Percentiles rank a stretch among this genome's conserved stretches.
Evolutionary conservation across 129 eudicot species (phyloP).

Genomic region (Escallonia herrerae): DNA sequence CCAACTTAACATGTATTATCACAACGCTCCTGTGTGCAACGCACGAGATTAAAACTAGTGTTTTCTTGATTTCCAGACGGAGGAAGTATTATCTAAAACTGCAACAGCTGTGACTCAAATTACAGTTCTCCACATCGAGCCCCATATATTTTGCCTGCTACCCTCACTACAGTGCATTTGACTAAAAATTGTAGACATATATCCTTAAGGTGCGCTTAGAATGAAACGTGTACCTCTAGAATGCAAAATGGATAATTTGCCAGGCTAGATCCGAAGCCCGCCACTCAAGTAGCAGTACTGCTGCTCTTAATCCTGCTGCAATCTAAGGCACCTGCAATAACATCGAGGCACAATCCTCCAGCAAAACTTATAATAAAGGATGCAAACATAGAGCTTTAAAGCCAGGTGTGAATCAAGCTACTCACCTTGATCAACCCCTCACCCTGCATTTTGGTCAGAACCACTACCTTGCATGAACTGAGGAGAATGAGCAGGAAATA

Average conservation of each 20-base stretch:
- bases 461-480: slow-evolving; percentile 69
- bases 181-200: background rate
- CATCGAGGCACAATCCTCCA: background rate
- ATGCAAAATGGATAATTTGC: slow-evolving; percentile 77
- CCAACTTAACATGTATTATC: too few species aligned
- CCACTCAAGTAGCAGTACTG: slow-evolving; percentile 83
- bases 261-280: slow-evolving; percentile 93
- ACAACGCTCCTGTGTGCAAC: too few species aligned
- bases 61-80: too few species aligned
- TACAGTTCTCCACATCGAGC: background rate
- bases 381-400: background rate
- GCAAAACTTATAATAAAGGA: slow-evolving; percentile 1
- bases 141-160: background rate
- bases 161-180: background rate
- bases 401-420: background rate
- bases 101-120: background rate
- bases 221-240: slow-evolving; percentile 55
- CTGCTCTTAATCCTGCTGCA: slow-evolving; percentile 98
- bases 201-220: background rate
- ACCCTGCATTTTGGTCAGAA: slow-evolving; percentile 81
- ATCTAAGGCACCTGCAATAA: slow-evolving; percentile 57
- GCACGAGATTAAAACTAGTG: too few species aligned
- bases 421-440: slow-evolving; percentile 60
- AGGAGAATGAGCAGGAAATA: slow-evolving; percentile 58
- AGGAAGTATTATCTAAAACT: too few species aligned